phyloP scores from a whole-genome alignment of 108 stramenopile species.

The Stephanodiscus triporus region DNA sequence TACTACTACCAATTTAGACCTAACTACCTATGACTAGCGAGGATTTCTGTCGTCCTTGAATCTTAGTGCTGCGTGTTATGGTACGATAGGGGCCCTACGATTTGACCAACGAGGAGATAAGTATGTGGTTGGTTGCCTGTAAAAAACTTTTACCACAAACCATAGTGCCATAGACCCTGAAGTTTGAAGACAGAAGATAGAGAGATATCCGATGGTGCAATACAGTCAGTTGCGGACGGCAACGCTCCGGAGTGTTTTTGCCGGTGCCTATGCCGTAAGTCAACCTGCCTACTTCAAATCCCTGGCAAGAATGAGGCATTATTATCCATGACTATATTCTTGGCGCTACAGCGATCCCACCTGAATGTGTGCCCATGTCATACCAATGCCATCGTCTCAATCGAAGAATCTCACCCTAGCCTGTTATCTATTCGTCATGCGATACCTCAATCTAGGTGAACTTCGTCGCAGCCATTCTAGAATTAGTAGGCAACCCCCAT shows the following conservation, averaged over 20 bases:
- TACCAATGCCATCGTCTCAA: not conserved
- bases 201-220: too few relatives aligned
- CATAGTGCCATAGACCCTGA: too few relatives aligned
- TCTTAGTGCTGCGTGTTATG: too few relatives aligned
- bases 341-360: not conserved
- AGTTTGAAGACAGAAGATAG: too few relatives aligned
- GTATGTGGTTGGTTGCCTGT: too few relatives aligned
- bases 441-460: conserved; percentile 4
- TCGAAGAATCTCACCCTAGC: conserved; percentile 1
- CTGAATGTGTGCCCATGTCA: not conserved
- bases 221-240: conserved; percentile 37
- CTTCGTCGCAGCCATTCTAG: conserved; percentile 16
- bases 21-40: too few relatives aligned
- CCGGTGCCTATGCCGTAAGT: conserved; percentile 36
- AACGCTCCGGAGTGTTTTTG: conserved; percentile 38
- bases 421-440: not conserved
- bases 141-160: too few relatives aligned
- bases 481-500: conserved; percentile 15
- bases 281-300: too few relatives aligned
- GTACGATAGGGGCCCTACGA: too few relatives aligned
- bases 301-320: not conserved
- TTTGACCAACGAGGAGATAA: too few relatives aligned
- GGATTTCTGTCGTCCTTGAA: too few relatives aligned
- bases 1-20: too few relatives aligned
- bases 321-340: not conserved